phyloP scores from a whole-genome alignment of 225 moss, liverwort and hornwort genomes.

The Asterella californica region DNA sequence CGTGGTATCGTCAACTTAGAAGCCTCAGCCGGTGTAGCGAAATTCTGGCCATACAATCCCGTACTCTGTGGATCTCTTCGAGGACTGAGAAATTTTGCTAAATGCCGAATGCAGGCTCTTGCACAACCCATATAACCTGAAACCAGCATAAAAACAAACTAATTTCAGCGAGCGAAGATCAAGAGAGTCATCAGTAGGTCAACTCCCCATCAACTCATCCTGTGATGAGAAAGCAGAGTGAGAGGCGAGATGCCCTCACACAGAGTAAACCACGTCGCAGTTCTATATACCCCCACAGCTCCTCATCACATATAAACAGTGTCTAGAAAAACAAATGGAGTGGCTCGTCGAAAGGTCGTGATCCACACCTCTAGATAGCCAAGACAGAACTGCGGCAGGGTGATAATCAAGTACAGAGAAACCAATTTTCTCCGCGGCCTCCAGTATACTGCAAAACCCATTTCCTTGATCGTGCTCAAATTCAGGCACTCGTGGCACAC shows the following conservation, averaged over 20 bases:
- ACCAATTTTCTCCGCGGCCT: conserved; percentile 67
- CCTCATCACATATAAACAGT: not conserved
- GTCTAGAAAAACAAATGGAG: not conserved
- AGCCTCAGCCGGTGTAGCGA: not conserved
- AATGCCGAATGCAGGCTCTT: conserved; percentile 82
- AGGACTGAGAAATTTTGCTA: conserved; percentile 57
- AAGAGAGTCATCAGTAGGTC: not conserved
- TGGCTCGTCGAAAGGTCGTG: conserved; percentile 4
- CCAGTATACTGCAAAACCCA: conserved; percentile 58
- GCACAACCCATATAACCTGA: conserved; percentile 67
- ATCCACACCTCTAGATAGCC: conserved; percentile 76
- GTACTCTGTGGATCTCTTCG: conserved; percentile 26
- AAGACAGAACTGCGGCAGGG: conserved; percentile 65
- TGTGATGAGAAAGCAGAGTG: not conserved
- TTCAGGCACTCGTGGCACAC: conserved; percentile 7
- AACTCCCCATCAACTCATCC: not conserved
- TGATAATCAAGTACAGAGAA: conserved; percentile 81
- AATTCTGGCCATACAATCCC: not conserved
- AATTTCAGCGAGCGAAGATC: conserved; percentile 4
- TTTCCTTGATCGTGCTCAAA: conserved; percentile 29
- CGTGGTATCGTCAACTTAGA: conserved; percentile 27
- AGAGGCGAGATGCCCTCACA: not conserved
- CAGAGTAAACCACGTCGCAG: not conserved
- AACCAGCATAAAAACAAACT: not conserved
- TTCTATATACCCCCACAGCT: not conserved